Base-by-base conservation (phyloP, 148 eudicot genomes). In the Dysphania ambrosioides region DNA sequence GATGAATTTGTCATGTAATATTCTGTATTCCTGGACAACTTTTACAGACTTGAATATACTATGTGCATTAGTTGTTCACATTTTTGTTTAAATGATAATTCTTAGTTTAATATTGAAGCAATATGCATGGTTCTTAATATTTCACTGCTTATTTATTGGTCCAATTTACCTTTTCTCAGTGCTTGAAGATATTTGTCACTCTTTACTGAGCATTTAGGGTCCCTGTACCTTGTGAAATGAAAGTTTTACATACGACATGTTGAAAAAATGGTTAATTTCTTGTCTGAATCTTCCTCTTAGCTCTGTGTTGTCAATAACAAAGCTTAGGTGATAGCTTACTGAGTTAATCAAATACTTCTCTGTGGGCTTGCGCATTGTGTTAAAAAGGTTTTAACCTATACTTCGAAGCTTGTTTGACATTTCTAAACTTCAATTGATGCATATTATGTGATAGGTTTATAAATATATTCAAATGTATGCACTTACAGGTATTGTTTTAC, bases 381-480 rank as follows among this genome's bases (percentile, higher is more conserved):
- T 71, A 21, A 11, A 35, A 11, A 71, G n/a, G 23, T 35, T 12
- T 72, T 70, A 18, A 6, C 64, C 12, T 30, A 21, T 53, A 8
- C n/a, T 53, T 53, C 8, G 1, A 70, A 42, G 73, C 73, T 53
- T 71, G n/a, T 11, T 35, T 71, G 49, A 27, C 23, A 47, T 56
- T 12, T 71, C 47, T n/a, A 71, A 59, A 36, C 2, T 40, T 59
- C 15, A 38, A 23, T 60, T 27, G 57, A 38, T 11, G 27, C 47
- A 15, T 57, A 2, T 58, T 24, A 58, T 41, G 8, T 9, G 62
- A 72, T 60, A 26, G 53, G 75, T 6, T 27, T 59, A 19, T 27
- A 15, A 27, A 13, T 40, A 19, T n/a, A 59, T 40, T 11, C 12
- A 16, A 42, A 56, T 40, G 5, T 36, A 26, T 24, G 31, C 8